phyloP scores from a whole-genome alignment of 139 green algal species.

The Chlamydomonas applanata region DNA sequence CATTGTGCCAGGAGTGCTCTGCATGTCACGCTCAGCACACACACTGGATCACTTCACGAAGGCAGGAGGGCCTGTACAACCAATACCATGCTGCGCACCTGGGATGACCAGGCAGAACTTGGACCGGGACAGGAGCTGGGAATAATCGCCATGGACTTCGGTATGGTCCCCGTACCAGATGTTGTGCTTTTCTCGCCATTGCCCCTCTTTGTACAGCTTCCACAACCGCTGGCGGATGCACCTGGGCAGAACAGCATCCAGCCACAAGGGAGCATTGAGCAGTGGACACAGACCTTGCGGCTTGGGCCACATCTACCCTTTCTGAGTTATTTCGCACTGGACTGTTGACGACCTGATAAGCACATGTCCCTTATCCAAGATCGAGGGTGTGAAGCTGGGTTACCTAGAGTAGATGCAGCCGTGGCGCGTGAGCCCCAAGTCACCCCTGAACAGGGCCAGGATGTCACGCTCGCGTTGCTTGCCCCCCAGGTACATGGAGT shows the following conservation, averaged over 20 bases:
- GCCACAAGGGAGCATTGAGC: too few species aligned
- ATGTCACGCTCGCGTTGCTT: constrained; percentile 11
- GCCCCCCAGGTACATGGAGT: constrained; percentile 32
- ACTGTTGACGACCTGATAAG: too few species aligned
- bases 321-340: too few species aligned
- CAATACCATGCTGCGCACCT: too few species aligned
- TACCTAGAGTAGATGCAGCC: constrained; percentile 42
- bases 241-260: background rate
- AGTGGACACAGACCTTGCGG: too few species aligned
- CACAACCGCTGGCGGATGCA: constrained; percentile 32
- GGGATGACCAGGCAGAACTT: constrained; percentile 50
- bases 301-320: too few species aligned
- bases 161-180: constrained; percentile 24
- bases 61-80: too few species aligned
- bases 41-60: too few species aligned
- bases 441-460: constrained; percentile 33
- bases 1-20: too few species aligned
- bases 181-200: constrained; percentile 29
- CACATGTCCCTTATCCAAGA: too few species aligned
- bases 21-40: too few species aligned
- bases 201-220: constrained; percentile 14
- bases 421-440: constrained; percentile 22
- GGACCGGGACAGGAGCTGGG: constrained; percentile 29
- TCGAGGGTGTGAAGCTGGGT: background rate
- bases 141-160: constrained; percentile 30